Percentiles rank a stretch among this genome's conserved stretches.
Evolutionary conservation across 2,329 filamentous ascomycete species (phyloP).

Genomic region (Hypoxylon rubiginosum): DNA sequence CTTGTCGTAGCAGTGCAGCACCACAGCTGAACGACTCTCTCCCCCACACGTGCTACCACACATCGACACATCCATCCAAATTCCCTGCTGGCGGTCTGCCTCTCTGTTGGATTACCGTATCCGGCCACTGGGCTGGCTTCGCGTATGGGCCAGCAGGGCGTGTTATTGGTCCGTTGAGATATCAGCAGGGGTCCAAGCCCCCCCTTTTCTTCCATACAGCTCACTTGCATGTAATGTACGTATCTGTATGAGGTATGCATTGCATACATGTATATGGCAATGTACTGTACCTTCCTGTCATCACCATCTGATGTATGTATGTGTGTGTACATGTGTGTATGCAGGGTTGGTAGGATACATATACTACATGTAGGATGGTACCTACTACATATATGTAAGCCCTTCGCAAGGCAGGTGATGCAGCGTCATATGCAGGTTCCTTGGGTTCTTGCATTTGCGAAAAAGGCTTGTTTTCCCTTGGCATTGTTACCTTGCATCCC

Average conservation of each 20-base stretch:
- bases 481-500: conserved; percentile 24
- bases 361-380: background rate
- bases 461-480: conserved; percentile 43
- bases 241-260: no score
- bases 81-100: conserved; percentile 9
- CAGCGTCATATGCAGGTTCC: conserved; percentile 37
- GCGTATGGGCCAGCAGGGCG: conserved; percentile 4
- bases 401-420: conserved; percentile 25
- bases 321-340: no score
- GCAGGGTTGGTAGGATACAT: background rate
- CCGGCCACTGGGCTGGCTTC: conserved; percentile 24
- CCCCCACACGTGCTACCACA: conserved; percentile 34
- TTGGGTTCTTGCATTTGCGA: conserved; percentile 33
- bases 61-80: background rate
- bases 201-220: conserved; percentile 2
- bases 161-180: conserved; percentile 22
- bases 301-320: background rate
- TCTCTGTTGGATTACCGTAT: conserved; percentile 37
- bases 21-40: conserved; percentile 8
- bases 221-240: conserved; percentile 2
- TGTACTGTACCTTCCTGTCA: background rate
- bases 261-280: no score
- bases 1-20: conserved; percentile 7
- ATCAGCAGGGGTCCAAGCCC: conserved; percentile 20
- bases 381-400: no score